Conservation (phyloP, 2,329 filamentous ascomycete species). For the Trichoderma simmonsii region DNA sequence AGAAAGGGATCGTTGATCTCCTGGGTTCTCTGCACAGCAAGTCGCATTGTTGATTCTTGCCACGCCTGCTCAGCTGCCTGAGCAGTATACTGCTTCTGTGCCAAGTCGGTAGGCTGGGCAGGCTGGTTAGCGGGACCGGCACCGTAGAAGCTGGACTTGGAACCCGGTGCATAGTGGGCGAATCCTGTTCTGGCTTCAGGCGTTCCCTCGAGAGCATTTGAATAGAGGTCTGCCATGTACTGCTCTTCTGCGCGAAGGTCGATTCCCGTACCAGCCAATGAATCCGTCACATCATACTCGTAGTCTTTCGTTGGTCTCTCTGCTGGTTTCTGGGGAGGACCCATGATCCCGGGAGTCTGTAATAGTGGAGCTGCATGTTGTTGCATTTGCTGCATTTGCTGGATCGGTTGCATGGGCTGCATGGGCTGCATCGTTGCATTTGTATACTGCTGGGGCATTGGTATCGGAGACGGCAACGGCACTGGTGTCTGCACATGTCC, state of each 20-base stretch:
- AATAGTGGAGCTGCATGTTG: constrained; percentile 24
- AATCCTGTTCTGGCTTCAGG: constrained; percentile 51
- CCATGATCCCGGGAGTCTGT: constrained; percentile 43
- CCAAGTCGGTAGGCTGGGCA: constrained; percentile 43
- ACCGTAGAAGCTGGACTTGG: constrained; percentile 59
- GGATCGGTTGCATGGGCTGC: constrained; percentile 23
- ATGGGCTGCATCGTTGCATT: constrained; percentile 31
- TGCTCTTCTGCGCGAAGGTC: constrained; percentile 85
- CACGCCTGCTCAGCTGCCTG: constrained; percentile 65
- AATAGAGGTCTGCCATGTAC: constrained; percentile 67
- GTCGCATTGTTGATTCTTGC: constrained; percentile 60
- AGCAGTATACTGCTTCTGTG: constrained; percentile 63
- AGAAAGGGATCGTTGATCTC: constrained; percentile 75
- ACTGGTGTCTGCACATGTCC: constrained; percentile 6
- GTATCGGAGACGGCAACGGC: constrained; percentile 18
- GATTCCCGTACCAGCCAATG: constrained; percentile 79
- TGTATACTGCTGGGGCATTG: constrained; percentile 30
- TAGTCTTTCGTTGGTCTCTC: constrained; percentile 62
- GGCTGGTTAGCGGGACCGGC: constrained; percentile 65
- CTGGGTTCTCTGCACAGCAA: constrained; percentile 59
- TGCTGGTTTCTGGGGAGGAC: constrained; percentile 57
- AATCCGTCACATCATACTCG: constrained; percentile 76
- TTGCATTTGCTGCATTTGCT: constrained; percentile 23
- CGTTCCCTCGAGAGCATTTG: constrained; percentile 44
- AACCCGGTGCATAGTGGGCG: constrained; percentile 49